Percentiles rank a stretch among this genome's conserved stretches.
phyloP scores from a whole-genome alignment of 768 basidiomycete genomes.

The Mycena rosella region DNA sequence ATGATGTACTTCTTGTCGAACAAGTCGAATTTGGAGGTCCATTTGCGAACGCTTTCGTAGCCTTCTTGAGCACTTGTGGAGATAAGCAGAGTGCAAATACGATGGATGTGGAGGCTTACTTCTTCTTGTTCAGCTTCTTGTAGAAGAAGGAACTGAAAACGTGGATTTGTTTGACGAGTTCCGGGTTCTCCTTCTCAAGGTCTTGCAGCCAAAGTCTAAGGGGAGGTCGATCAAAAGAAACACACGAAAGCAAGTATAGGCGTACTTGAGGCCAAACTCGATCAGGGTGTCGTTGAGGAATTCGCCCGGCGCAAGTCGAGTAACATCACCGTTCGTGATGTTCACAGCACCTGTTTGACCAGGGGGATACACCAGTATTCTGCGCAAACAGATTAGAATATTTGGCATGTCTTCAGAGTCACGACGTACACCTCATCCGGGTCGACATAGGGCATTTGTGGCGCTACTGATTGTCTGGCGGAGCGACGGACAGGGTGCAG shows the following conservation, averaged over 20 bases:
- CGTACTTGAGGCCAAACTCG: constrained; percentile 95
- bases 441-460: constrained; percentile 51
- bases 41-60: constrained; percentile 90
- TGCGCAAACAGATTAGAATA: constrained; percentile 45
- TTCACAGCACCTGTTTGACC: constrained; percentile 80
- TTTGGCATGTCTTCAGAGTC: background rate
- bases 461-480: constrained; percentile 48
- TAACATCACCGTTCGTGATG: constrained; percentile 83
- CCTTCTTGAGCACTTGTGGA: constrained; percentile 65
- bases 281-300: constrained; percentile 97
- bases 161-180: constrained; percentile 80
- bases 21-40: constrained; percentile 91
- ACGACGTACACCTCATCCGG: constrained; percentile 72
- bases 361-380: constrained; percentile 83
- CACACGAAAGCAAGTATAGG: constrained; percentile 16
- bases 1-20: constrained; percentile 95
- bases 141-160: constrained; percentile 99
- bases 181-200: constrained; percentile 66
- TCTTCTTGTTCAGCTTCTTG: constrained; percentile 87
- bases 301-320: constrained; percentile 81
- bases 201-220: constrained; percentile 77
- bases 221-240: constrained; percentile 21
- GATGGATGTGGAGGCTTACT: constrained; percentile 51
- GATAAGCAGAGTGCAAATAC: constrained; percentile 15
- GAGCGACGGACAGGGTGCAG: constrained; percentile 49